Conservation (phyloP, 768 basidiomycete genomes). For the Saitozyma sp. region DNA sequence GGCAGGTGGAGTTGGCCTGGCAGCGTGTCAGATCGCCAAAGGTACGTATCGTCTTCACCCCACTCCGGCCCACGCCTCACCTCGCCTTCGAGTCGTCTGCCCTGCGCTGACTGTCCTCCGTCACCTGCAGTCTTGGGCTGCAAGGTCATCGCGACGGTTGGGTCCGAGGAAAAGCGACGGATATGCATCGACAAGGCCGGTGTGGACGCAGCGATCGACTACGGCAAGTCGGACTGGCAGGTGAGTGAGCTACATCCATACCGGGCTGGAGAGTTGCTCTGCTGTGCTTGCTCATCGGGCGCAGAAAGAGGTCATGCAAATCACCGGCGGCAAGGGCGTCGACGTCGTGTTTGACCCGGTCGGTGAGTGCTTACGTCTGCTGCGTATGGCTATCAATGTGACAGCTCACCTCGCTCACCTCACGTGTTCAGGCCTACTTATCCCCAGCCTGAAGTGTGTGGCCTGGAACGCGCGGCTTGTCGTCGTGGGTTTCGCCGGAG, state of each 20-base stretch:
- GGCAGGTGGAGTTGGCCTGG: conserved; percentile 93
- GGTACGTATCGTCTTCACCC: conserved; percentile 55
- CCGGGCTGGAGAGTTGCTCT: neutral
- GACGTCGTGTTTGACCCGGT: conserved; percentile 55
- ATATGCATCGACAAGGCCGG: conserved; percentile 73
- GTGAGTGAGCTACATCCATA: conserved; percentile 14
- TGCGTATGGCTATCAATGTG: conserved; percentile 6
- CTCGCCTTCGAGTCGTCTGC: neutral
- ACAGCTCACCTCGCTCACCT: neutral
- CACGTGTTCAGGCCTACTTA: conserved; percentile 59
- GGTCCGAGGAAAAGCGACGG: conserved; percentile 65
- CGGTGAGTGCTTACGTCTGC: conserved; percentile 17
- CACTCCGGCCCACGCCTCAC: neutral
- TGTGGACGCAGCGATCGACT: conserved; percentile 81
- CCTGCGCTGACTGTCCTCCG: neutral
- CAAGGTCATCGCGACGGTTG: conserved; percentile 88
- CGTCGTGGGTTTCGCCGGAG: conserved; percentile 90
- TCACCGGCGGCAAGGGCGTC: conserved; percentile 81
- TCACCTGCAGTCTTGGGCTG: conserved; percentile 70
- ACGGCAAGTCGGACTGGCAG: conserved; percentile 73
- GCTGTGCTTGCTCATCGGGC: neutral
- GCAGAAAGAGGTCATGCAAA: conserved; percentile 75
- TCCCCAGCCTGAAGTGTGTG: conserved; percentile 72
- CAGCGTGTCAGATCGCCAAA: conserved; percentile 90
- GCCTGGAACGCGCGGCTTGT: conserved; percentile 90